These are phyloP conservation scores for Didymella arachidicola DNA, from an alignment of 2,329 filamentous ascomycete species.

Conservation along the genomic window DNA sequence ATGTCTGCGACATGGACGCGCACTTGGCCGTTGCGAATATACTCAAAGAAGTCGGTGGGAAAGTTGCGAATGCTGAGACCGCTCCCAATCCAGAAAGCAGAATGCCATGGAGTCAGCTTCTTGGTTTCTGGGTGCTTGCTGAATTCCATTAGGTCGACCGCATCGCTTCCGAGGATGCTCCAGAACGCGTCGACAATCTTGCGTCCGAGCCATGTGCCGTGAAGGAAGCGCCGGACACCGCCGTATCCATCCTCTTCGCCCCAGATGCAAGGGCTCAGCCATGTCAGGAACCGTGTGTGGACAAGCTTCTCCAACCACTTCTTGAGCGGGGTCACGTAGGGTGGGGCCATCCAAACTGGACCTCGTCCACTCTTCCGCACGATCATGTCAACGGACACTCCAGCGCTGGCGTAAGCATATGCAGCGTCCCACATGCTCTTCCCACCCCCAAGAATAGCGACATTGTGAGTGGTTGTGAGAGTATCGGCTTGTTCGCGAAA, in stretches of 20 bases:
- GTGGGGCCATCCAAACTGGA: conserved; percentile 66
- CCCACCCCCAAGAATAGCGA: conserved; percentile 65
- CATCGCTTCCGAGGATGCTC: conserved; percentile 63
- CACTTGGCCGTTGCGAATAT: conserved; percentile 63
- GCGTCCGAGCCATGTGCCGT: conserved; percentile 65
- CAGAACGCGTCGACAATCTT: conserved; percentile 65
- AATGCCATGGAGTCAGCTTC: conserved; percentile 54
- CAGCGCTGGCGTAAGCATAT: conserved; percentile 63
- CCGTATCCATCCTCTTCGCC: conserved; percentile 68
- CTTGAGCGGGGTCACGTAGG: conserved; percentile 72
- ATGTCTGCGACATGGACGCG: conserved; percentile 65
- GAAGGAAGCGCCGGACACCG: conserved; percentile 62
- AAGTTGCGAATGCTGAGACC: conserved; percentile 69
- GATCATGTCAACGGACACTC: conserved; percentile 67
- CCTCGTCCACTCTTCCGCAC: conserved; percentile 67
- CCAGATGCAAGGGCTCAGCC: conserved; percentile 79
- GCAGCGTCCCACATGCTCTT: conserved; percentile 72
- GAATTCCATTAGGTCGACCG: conserved; percentile 57
- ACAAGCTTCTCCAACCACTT: conserved; percentile 73
- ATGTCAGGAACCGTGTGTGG: conserved; percentile 71
- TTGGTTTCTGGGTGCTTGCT: conserved; percentile 52
- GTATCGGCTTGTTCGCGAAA: conserved; percentile 55
- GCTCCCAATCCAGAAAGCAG: conserved; percentile 62
- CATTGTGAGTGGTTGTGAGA: conserved; percentile 46
- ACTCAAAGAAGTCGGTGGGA: conserved; percentile 63